These are phyloP conservation scores for Microdochium trichocladiopsis DNA, from an alignment of 2,329 filamentous ascomycete species.

Conservation along the genomic window DNA sequence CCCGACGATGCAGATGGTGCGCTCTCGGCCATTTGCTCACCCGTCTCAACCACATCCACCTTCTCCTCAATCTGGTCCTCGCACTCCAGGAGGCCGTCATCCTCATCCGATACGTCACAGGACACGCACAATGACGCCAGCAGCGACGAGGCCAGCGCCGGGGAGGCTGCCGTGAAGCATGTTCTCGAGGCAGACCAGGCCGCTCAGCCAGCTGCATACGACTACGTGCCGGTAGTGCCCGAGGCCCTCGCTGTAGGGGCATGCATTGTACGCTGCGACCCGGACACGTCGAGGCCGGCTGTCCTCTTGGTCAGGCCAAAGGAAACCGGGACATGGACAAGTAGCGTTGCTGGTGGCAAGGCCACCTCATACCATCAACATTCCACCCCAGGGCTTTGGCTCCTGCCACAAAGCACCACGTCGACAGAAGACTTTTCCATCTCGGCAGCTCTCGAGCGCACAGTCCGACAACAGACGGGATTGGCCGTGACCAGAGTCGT, in stretches of 20 bases:
- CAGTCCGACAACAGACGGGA: neutral
- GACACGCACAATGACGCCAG: neutral
- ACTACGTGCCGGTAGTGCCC: neutral
- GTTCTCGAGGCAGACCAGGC: neutral
- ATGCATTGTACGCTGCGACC: neutral
- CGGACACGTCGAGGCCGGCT: neutral
- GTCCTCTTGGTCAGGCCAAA: neutral
- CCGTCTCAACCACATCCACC: neutral
- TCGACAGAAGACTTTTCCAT: neutral
- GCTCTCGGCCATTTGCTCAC: neutral
- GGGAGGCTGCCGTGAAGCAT: neutral
- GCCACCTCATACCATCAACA: neutral
- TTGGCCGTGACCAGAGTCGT: neutral
- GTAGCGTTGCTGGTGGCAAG: neutral
- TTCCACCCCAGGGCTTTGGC: neutral
- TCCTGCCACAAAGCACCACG: neutral
- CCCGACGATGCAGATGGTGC: neutral
- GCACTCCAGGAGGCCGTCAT: neutral
- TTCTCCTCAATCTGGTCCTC: neutral
- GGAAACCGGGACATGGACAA: neutral
- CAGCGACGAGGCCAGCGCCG: neutral
- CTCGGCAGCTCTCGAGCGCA: neutral
- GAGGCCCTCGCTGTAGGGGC: neutral
- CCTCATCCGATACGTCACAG: neutral
- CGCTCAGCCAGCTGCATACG: neutral